Conservation (phyloP, 2,329 filamentous ascomycete genomes). For the Aspergillus eucalypticola region DNA sequence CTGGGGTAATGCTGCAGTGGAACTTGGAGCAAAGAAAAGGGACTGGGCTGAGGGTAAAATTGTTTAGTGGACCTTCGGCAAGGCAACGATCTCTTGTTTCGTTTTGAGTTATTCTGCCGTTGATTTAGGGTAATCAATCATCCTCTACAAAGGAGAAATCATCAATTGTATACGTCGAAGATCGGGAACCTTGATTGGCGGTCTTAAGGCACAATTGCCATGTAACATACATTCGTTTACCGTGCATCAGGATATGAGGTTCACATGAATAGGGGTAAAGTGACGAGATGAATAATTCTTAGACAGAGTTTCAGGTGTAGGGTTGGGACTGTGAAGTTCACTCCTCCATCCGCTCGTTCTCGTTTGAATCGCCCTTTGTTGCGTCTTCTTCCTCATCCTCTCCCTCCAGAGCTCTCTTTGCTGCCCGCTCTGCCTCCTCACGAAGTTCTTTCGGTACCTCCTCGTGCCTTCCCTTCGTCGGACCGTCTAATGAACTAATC, state of each 20-base stretch:
- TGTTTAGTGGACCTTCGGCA: constrained; percentile 30
- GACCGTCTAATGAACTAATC: constrained; percentile 82
- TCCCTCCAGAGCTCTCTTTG: constrained; percentile 83
- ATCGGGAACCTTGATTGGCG: background rate
- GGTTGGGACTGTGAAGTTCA: constrained; percentile 44
- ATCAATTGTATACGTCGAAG: background rate
- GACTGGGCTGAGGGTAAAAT: constrained; percentile 75
- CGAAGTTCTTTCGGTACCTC: constrained; percentile 88
- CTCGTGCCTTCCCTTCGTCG: constrained; percentile 88
- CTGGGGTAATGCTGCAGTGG: constrained; percentile 92
- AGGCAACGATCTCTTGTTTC: background rate
- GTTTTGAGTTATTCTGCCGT: background rate
- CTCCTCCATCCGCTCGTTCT: constrained; percentile 84
- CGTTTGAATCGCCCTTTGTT: constrained; percentile 58
- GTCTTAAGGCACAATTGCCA: background rate
- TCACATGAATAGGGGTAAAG: background rate
- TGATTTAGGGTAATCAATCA: background rate
- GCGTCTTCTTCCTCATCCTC: constrained; percentile 79
- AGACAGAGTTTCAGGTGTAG: constrained; percentile 5
- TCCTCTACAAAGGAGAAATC: background rate
- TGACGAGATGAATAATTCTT: background rate
- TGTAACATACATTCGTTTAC: background rate
- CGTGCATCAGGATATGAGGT: background rate
- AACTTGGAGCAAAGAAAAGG: constrained; percentile 84
- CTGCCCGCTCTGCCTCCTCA: constrained; percentile 89